Conservation (phyloP, 2,329 filamentous ascomycete species). For the Fusarium solani-melongenae region DNA sequence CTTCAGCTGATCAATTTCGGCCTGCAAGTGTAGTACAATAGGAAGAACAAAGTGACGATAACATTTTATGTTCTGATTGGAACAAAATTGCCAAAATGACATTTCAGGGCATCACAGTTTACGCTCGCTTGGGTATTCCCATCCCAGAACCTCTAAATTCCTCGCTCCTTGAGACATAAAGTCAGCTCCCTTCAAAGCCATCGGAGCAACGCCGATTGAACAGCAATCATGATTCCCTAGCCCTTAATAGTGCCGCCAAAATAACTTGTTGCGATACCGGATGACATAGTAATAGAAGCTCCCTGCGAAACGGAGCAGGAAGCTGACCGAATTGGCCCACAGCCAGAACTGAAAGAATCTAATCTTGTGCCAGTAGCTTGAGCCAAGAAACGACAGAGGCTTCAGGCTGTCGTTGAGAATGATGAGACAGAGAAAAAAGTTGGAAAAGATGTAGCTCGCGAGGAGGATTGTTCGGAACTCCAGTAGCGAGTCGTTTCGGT, state of each 20-base stretch:
- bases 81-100: background rate
- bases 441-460: constrained; percentile 4
- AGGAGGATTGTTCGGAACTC: constrained; percentile 12
- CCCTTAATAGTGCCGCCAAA: background rate
- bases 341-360: constrained; percentile 6
- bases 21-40: background rate
- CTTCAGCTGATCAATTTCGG: background rate
- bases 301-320: background rate
- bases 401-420: constrained; percentile 4
- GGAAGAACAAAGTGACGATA: background rate
- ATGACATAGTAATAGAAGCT: background rate
- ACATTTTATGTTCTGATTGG: background rate
- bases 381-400: background rate
- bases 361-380: constrained; percentile 2
- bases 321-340: constrained; percentile 2
- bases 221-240: too few species aligned
- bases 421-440: background rate
- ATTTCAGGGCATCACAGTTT: background rate
- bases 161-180: background rate
- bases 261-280: background rate
- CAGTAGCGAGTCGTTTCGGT: background rate
- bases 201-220: too few species aligned
- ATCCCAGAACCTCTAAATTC: background rate
- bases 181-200: fast-evolving
- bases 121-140: background rate